Evolutionary conservation across 1,139 yeast genomes (phyloP).

Genomic region (Protomyces lactucae-debilis): DNA sequence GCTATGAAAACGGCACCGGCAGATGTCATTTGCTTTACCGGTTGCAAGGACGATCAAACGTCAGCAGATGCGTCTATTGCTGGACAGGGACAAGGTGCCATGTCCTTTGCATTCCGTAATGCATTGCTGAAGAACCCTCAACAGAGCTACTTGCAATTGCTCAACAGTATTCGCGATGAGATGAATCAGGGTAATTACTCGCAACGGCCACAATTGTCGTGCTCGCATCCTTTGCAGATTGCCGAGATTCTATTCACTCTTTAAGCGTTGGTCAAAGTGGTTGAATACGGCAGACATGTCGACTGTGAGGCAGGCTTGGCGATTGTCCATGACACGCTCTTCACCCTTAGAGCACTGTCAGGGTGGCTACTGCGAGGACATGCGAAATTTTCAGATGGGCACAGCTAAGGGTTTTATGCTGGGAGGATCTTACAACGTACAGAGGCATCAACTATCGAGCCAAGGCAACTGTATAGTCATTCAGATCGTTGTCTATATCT

Average conservation of each 20-base stretch:
- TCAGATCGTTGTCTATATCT: too few species aligned
- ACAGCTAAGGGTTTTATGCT: too few species aligned
- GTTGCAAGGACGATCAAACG: conserved; percentile 38
- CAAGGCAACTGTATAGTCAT: too few species aligned
- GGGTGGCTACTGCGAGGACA: too few species aligned
- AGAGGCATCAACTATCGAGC: too few species aligned
- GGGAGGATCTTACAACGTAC: too few species aligned
- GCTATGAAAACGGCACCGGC: conserved; percentile 76
- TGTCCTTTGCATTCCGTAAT: conserved; percentile 82
- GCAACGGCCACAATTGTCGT: conserved; percentile 27
- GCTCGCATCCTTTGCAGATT: conserved; percentile 44
- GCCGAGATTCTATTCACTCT: conserved; percentile 33
- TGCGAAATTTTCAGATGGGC: too few species aligned
- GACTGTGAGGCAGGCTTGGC: too few species aligned
- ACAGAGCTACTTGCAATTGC: conserved; percentile 69
- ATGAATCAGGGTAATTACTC: conserved; percentile 37
- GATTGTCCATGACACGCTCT: too few species aligned
- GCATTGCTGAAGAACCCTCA: conserved; percentile 63
- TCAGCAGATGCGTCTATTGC: conserved; percentile 25
- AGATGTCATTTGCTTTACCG: conserved; percentile 79
- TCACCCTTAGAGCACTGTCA: too few species aligned
- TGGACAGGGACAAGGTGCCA: conserved; percentile 70
- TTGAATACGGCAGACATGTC: background rate
- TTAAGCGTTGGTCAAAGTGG: background rate
- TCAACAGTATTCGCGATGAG: conserved; percentile 69